These are phyloP conservation scores for Actinomortierella wolfii DNA, from an alignment of 371 early-diverging fungal species.

Conservation along the genomic window DNA sequence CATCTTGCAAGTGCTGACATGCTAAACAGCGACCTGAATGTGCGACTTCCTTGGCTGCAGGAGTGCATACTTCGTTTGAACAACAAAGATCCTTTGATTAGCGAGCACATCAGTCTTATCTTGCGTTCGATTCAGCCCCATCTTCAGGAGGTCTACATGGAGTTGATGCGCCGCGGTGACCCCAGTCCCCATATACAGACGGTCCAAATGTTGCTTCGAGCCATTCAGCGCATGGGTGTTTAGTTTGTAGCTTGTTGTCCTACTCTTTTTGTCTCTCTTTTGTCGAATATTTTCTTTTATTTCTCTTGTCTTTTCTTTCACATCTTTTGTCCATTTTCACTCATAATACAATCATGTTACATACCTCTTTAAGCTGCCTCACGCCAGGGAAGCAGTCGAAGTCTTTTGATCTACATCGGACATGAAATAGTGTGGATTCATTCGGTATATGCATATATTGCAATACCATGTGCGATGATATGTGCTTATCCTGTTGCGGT, in stretches of 20 bases:
- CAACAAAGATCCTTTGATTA: constrained; percentile 22
- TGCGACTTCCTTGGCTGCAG: constrained; percentile 37
- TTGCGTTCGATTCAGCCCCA: constrained; percentile 21
- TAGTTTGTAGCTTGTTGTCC: neutral
- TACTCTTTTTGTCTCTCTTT: neutral
- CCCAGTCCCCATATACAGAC: constrained; percentile 24
- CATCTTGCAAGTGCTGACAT: constrained; percentile 20
- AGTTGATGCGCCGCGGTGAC: constrained; percentile 16
- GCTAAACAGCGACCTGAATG: constrained; percentile 12
- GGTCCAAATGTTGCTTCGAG: constrained; percentile 24
- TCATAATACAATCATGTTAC: too few species aligned
- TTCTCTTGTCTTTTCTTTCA: too few species aligned
- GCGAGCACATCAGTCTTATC: constrained; percentile 29
- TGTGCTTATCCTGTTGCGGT: too few species aligned
- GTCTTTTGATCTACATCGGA: too few species aligned
- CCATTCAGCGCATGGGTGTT: constrained; percentile 17
- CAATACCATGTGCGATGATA: too few species aligned
- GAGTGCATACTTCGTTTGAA: constrained; percentile 33
- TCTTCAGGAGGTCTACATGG: constrained; percentile 20
- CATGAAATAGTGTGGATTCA: too few species aligned
- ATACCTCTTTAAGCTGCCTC: too few species aligned
- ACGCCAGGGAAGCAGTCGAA: too few species aligned
- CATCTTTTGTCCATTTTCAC: too few species aligned
- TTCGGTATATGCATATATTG: too few species aligned
- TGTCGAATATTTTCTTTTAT: neutral